Base-by-base conservation (phyloP, 2,329 filamentous ascomycete genomes). In the Teratosphaeria nubilosa region DNA sequence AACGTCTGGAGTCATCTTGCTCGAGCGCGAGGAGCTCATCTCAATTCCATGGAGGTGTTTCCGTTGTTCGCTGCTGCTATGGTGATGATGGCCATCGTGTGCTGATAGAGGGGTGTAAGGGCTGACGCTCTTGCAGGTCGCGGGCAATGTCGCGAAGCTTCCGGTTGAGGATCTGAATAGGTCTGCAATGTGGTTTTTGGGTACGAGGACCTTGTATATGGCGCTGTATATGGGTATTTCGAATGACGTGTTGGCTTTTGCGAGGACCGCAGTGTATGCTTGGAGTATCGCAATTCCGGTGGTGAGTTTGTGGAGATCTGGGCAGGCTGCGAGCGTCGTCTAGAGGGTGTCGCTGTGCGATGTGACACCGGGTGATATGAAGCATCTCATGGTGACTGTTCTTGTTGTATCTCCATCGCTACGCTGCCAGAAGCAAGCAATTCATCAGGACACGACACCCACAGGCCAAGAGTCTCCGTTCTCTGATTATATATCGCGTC, bases 21-120 rank as follows among this genome's bases (percentile, higher is more conserved):
- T 1, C 55, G 65, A 52, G 63, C 62, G 14, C 56, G 65, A 34
- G 65, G 65, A 3, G 77, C 77, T 9, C 76, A 78, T 62, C 70
- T 75, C 7, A 80, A 80, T 57, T 71, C 75, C 0, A 72, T 79
- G 13, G 78, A 75, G 56, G 72, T 75, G 55, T 77, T 71, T 56
- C 64, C 73, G 0, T 59, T 78, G 1, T 75, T 78, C 62, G 64
- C 68, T 3, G 69, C 68, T 0, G 73, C 71, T 3, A 66, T 78
- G 60, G 58, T 73, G 48, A 14, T 61, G 37, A 25, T 34, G 1
- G 11, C n/a, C 7, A 20, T 53, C 41, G 41, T 48, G 41, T 16
- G 3, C 9, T 5, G 41, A 20, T 7, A 1, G 27, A 30, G 50
- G 24, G 10, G 51, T 13, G 20, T 1, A 41, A 10, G 14, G 4